Conservation (phyloP, 2,329 filamentous ascomycete species). For the Dryadomyces sulphureus region DNA sequence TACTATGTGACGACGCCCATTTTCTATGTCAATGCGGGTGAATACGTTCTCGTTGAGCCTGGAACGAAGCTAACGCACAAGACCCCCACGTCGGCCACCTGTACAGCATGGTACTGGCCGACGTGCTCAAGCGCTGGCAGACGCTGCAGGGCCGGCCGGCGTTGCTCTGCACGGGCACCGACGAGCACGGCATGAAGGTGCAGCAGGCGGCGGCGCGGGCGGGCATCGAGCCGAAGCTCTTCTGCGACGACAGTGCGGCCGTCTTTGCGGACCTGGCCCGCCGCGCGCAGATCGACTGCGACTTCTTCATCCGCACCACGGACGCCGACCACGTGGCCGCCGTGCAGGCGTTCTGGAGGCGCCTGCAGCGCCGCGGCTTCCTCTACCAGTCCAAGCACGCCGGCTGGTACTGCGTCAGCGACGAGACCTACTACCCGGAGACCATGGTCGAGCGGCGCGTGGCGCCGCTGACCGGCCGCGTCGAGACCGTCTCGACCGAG, state of each 20-base stretch:
- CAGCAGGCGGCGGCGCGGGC: constrained; percentile 69
- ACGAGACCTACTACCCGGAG: constrained; percentile 89
- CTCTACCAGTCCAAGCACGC: constrained; percentile 79
- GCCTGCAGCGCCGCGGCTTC: constrained; percentile 59
- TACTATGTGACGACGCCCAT: constrained; percentile 95
- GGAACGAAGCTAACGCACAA: constrained; percentile 19
- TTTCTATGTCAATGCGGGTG: constrained; percentile 96
- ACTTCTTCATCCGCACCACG: constrained; percentile 88
- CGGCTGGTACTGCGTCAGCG: constrained; percentile 93
- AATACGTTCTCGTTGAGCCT: constrained; percentile 8
- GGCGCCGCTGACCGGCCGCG: constrained; percentile 67
- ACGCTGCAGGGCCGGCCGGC: constrained; percentile 46
- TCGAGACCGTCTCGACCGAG: constrained; percentile 70
- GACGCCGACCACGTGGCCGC: constrained; percentile 67
- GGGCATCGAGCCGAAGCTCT: constrained; percentile 59
- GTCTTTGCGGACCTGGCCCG: constrained; percentile 65
- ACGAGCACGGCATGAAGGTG: constrained; percentile 96
- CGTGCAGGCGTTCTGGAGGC: constrained; percentile 79
- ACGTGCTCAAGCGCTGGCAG: constrained; percentile 88
- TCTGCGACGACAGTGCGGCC: constrained; percentile 73
- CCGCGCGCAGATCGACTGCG: constrained; percentile 55
- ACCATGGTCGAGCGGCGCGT: constrained; percentile 58
- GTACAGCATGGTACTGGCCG: constrained; percentile 81
- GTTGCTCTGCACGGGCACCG: constrained; percentile 76
- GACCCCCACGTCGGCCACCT: constrained; percentile 91